These are phyloP conservation scores for Xerocomellus dryophilus DNA, from an alignment of 768 basidiomycete genomes.

Conservation along the genomic window DNA sequence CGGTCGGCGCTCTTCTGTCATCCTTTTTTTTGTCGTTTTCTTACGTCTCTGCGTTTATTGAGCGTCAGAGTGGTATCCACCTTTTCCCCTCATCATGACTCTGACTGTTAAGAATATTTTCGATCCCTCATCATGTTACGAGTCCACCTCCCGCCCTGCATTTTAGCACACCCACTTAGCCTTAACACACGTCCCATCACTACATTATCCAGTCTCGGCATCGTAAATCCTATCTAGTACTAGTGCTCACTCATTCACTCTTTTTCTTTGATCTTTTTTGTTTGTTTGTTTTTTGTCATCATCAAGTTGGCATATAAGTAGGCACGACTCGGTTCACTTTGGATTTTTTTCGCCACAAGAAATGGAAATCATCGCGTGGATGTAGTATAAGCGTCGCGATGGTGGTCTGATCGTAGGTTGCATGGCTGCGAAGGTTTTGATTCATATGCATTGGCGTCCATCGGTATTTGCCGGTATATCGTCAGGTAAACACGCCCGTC, in stretches of 20 bases:
- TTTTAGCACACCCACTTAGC: conserved; percentile 19
- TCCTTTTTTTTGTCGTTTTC: neutral
- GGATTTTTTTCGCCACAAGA: conserved; percentile 11
- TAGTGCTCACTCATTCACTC: neutral
- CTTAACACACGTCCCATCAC: conserved; percentile 5
- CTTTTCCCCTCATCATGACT: neutral
- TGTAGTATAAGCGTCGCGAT: neutral
- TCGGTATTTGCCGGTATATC: no score
- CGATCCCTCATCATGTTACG: conserved; percentile 8
- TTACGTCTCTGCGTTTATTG: neutral
- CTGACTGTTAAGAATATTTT: conserved; percentile 17
- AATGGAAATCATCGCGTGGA: conserved; percentile 9
- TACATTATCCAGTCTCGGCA: conserved; percentile 29
- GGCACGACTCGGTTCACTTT: conserved; percentile 10
- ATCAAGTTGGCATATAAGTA: conserved; percentile 18
- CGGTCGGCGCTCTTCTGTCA: conserved; percentile 9
- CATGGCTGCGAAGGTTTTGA: no score
- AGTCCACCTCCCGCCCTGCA: conserved; percentile 10
- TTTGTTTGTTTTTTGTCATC: conserved; percentile 6
- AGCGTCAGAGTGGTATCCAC: neutral
- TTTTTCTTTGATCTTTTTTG: neutral
- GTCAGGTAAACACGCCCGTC: no score
- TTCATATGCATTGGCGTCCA: no score
- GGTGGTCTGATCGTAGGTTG: no score
- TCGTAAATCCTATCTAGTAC: conserved; percentile 29